Base-by-base conservation (phyloP, 306 rosid genomes). In the Pterocarpus macrocarpus region DNA sequence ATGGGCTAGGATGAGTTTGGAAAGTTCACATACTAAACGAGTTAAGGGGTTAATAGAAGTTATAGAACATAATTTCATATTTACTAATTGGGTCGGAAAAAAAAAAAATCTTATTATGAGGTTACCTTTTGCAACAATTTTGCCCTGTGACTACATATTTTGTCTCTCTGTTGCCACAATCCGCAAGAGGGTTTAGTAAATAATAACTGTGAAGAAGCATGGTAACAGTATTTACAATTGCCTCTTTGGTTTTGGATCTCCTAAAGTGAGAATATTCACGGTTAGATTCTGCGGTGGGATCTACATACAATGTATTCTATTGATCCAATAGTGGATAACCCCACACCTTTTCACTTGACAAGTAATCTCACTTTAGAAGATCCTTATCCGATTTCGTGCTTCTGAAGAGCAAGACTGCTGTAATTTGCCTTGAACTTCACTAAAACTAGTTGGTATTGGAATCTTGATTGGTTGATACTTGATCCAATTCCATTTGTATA, bases 181-280 rank as follows among this genome's bases (percentile, higher is more conserved):
- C 41, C 34, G 35, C 41, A 6, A 9, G 81, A 14, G 71, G 77
- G 79, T 36, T 80, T 36, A 61, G 63, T 53, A 35, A 66, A 63
- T 80, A 70, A 55, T 69, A 43, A 57, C 33, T 22, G n/a, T 43
- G 74, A 63, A 28, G 73, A 64, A 34, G 61, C 70, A n/a, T 63
- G 7, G 38, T 35, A n/a, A 35, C 4, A 22, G 62, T 49, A 32
- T 67, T 59, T 67, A 49, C 61, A 41, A 28, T 34, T 59, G 47
- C 7, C 15, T 59, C 0, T 10, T 41, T 64, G 7, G 1, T 22
- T 22, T 22, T 22, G 28, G 28, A 22, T 22, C 28, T 22, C 28
- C 28, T 22, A 22, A 22, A 22, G 28, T 22, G 28, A 22, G 28
- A 22, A 22, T 22, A 22, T 22, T 22, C 28, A 22, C 28, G 28